Percentiles rank a stretch among this genome's conserved stretches.
Conservation (phyloP, 108 stramenopile genomes). For the Cafeteria roenbergensis region DNA sequence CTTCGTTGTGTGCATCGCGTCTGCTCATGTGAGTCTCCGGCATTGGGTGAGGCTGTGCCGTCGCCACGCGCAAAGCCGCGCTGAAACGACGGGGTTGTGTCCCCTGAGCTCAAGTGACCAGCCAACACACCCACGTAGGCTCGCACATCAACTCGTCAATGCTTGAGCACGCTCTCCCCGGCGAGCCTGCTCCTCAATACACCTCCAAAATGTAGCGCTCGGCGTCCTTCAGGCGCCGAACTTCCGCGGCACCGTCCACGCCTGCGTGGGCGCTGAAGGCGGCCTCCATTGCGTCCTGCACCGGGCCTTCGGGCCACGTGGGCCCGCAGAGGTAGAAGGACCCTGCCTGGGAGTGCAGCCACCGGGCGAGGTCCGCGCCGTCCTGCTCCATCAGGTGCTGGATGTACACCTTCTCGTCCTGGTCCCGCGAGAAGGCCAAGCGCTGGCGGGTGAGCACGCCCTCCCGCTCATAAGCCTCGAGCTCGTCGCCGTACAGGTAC, state of each 20-base stretch:
- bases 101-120: no score
- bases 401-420: conserved; percentile 72
- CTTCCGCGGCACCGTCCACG: not conserved
- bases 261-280: not conserved
- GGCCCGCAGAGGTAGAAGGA: conserved; percentile 70
- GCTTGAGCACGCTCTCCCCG: no score
- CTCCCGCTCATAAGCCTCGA: conserved; percentile 49
- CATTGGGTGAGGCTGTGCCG: no score
- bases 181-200: no score
- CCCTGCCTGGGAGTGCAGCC: conserved; percentile 37
- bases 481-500: conserved; percentile 77
- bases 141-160: no score
- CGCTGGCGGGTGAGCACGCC: conserved; percentile 54
- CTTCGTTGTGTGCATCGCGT: no score
- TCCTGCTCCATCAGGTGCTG: conserved; percentile 63
- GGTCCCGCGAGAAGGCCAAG: conserved; percentile 78
- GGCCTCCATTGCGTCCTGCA: conserved; percentile 4
- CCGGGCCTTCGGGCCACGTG: conserved; percentile 27
- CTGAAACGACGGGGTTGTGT: no score
- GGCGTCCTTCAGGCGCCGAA: conserved; percentile 1
- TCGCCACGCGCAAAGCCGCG: no score
- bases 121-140: no score
- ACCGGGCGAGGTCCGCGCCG: conserved; percentile 50
- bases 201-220: conserved; percentile 16
- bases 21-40: no score